phyloP scores from a whole-genome alignment of 192 early-diverging fungal genomes.

The Coemansia sp. region DNA sequence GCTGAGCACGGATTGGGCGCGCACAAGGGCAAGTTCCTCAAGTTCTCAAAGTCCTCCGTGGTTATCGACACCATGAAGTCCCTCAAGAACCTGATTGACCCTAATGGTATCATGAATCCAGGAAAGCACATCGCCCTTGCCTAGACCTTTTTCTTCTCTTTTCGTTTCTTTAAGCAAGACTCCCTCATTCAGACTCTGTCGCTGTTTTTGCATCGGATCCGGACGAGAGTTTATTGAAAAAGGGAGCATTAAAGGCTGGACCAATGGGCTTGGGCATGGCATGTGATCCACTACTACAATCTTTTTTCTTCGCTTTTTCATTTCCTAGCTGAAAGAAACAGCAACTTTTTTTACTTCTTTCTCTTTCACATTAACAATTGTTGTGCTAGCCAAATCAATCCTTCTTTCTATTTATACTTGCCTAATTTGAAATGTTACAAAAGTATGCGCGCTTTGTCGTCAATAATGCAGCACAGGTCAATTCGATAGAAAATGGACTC shows the following conservation, averaged over 20 bases:
- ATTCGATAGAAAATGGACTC: slow-evolving; percentile 82
- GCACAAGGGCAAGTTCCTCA: slow-evolving; percentile 69
- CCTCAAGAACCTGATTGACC: slow-evolving; percentile 86
- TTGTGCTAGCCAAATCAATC: not conserved
- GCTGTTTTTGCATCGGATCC: too few species aligned
- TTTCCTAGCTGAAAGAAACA: not conserved
- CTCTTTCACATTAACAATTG: not conserved
- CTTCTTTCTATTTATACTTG: not conserved
- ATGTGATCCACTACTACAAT: slow-evolving; percentile 9
- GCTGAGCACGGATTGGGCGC: slow-evolving; percentile 92
- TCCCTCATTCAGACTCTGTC: too few species aligned
- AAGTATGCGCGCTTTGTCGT: slow-evolving; percentile 83
- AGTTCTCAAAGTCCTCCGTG: slow-evolving; percentile 80
- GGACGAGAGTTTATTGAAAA: not conserved
- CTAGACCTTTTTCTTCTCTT: not conserved
- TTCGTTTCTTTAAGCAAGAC: too few species aligned
- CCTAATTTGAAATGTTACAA: slow-evolving; percentile 41
- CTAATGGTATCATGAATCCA: slow-evolving; percentile 92
- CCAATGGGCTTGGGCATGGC: slow-evolving; percentile 1
- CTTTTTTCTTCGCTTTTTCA: not conserved
- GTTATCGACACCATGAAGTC: slow-evolving; percentile 86
- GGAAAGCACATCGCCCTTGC: slow-evolving; percentile 64
- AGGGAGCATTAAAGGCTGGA: not conserved
- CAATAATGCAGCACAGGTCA: slow-evolving; percentile 87
- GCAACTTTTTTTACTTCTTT: not conserved